Evolutionary conservation across 164 flowering plant genomes (phyloP), one percentile per base, ranked within the genome.

Genomic region (Nymphaea thermarum): DNA sequence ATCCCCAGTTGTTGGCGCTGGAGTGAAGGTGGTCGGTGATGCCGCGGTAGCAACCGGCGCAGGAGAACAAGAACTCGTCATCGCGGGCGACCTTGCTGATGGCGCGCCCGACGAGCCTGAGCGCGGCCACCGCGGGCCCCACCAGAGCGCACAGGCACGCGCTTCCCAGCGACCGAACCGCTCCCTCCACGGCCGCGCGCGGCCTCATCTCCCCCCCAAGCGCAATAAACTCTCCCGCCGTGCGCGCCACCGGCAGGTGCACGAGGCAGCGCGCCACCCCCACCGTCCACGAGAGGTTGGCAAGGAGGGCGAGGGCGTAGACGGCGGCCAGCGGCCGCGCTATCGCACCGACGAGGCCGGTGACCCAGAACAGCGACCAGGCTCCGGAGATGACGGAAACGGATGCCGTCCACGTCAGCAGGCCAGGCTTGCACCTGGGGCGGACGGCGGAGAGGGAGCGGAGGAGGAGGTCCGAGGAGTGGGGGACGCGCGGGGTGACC

Each of bases 21-120:
- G 43, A 65, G 17, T 74, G 72, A 14, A 86, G 75, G 44, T 71
- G 69, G 0, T 74, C 77, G 18, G 84, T 84, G 6, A 83, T 66
- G 10, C 82, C 80, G 1, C 74, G 55, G 57, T 75, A 86, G 71
- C 93, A 91, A 63, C 71, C 63, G 2, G 83, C 85, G 71, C 91
- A 87, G 0, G 87, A 89, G 72, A 85, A 89, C 82, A 86, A 36
- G 80, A 87, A 84, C 82, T 91, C 91, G 16, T 85, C 97, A 63
- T 73, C 86, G 47, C 83, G 91, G 43, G 80, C 80, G 6, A 82
- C 11, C 72, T 72, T 43, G 14, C 47, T 77, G 69, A 87, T 44
- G 2, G 81, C 80, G 7, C 91, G 71, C 1, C 87, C 82, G 0
- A 78, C 72, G 3, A 83, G 86, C 6, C 83, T 67, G 14, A 86